These are phyloP conservation scores for Geotrichum carabidarum DNA, from an alignment of 1,139 yeast genomes.

Conservation along the genomic window DNA sequence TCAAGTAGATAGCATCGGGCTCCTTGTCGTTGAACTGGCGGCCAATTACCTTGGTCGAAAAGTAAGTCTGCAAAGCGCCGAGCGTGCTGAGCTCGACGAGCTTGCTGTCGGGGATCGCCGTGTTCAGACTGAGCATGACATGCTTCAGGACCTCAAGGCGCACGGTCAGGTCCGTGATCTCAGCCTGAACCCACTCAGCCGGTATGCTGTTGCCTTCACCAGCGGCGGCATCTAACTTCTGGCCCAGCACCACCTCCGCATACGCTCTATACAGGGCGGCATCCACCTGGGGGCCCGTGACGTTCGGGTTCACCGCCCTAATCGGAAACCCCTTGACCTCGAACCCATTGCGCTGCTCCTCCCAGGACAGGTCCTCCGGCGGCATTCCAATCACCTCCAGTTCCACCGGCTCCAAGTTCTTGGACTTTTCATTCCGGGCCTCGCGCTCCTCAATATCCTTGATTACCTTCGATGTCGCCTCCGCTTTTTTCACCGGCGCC, in stretches of 20 bases:
- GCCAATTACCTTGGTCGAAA: conserved; percentile 45
- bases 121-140: conserved; percentile 57
- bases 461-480: conserved; percentile 12
- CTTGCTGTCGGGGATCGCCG: conserved; percentile 60
- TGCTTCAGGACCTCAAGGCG: conserved; percentile 57
- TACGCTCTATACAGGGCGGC: conserved; percentile 8
- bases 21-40: conserved; percentile 56
- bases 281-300: conserved; percentile 14
- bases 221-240: neutral
- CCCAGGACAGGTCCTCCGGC: conserved; percentile 8
- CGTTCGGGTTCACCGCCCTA: conserved; percentile 2
- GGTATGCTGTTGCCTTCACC: neutral
- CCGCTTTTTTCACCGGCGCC: conserved; percentile 5
- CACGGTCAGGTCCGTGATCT: conserved; percentile 10
- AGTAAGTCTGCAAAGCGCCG: conserved; percentile 44
- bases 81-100: conserved; percentile 51
- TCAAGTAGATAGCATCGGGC: conserved; percentile 70
- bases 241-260: conserved; percentile 6
- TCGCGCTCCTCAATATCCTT: conserved; percentile 17
- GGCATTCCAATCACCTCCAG: conserved; percentile 20
- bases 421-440: conserved; percentile 11
- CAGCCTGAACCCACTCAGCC: conserved; percentile 2
- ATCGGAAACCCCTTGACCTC: conserved; percentile 17
- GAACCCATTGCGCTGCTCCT: conserved; percentile 14
- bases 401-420: conserved; percentile 13